Evolutionary conservation across 2,329 filamentous ascomycete genomes (phyloP).

Genomic region (Phialophora chinensis): DNA sequence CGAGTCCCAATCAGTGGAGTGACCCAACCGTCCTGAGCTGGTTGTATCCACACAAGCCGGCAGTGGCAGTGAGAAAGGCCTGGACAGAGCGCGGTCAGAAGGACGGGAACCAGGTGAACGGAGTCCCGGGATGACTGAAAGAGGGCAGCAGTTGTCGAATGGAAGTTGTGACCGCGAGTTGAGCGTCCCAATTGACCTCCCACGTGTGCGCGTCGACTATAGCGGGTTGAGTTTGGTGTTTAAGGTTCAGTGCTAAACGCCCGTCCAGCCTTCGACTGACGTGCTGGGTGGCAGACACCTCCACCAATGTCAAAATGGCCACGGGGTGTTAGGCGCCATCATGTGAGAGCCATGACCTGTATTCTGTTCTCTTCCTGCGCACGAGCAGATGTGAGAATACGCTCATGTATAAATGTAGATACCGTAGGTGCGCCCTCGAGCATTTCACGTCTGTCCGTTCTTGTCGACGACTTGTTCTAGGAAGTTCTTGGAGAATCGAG

Average conservation of each 20-base stretch:
- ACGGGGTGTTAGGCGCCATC: background rate
- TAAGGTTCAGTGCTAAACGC: background rate
- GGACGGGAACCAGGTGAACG: background rate
- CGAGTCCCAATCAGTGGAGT: constrained; percentile 56
- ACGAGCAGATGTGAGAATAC: background rate
- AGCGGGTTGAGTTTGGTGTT: background rate
- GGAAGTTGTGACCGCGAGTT: background rate
- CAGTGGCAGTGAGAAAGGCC: constrained; percentile 44
- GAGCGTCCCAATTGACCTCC: background rate
- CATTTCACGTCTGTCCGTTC: background rate
- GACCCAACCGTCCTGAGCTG: constrained; percentile 55
- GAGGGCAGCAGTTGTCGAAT: background rate
- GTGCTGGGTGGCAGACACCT: background rate
- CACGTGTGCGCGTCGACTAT: background rate
- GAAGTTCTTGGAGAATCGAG: constrained; percentile 77
- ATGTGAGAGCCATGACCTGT: background rate
- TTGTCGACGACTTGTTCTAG: constrained; percentile 63
- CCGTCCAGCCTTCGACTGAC: background rate
- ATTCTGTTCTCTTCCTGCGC: background rate
- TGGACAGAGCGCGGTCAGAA: constrained; percentile 36
- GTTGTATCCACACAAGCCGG: constrained; percentile 57
- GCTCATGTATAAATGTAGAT: background rate
- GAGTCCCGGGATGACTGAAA: background rate
- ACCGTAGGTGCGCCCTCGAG: background rate
- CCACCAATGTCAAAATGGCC: background rate